Base-by-base conservation (phyloP, 805 yeast species). In the Wickerhamomyces silvicola region DNA sequence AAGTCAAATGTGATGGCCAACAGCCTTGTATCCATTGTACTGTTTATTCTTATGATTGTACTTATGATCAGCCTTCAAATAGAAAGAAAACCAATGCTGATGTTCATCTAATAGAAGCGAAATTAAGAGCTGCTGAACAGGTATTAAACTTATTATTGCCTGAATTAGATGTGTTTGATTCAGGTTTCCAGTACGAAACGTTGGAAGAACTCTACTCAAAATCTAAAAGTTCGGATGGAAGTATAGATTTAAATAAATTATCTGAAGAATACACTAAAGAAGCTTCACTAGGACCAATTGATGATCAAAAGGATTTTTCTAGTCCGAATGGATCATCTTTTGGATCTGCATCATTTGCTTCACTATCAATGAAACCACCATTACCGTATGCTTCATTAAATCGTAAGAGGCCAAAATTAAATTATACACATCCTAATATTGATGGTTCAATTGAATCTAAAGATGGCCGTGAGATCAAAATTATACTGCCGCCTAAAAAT, bases 11-110 rank as follows among this genome's bases (percentile, higher is more conserved):
- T 56, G 87, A 81, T 52, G 92, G 90, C 5, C 70, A 71, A 45
- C 79, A 72, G 45, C 92, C 90, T 1, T 82, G 94, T 54, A 70
- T 74, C 20, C 85, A 78, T 54, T 86, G 95, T 48, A 77, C 88
- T 1, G 92, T 81, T 1, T 82, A 81, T 54, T 73, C 81, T 12
- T 78, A 80, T 55, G 81, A 75, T 33, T 86, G 96, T 56, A 78
- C 94, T 0, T 86, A 86, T 54, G 84, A 82, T 47, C 87, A 83
- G 33, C 53, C 54, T 8, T 39, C 54, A 11, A 46, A 68, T 34
- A 57, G 83, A 30, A 74, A 72, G 48, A 74, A 48, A 28, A 38
- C 46, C 3, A 42, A 41, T 10, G 48, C 52, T 11, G 63, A 52
- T 32, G 42, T 51, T 26, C 51, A 42, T 37, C 41, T 54, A 19